phyloP scores from a whole-genome alignment of 352 stramenopile species.

The Phytophthora fragariae region DNA sequence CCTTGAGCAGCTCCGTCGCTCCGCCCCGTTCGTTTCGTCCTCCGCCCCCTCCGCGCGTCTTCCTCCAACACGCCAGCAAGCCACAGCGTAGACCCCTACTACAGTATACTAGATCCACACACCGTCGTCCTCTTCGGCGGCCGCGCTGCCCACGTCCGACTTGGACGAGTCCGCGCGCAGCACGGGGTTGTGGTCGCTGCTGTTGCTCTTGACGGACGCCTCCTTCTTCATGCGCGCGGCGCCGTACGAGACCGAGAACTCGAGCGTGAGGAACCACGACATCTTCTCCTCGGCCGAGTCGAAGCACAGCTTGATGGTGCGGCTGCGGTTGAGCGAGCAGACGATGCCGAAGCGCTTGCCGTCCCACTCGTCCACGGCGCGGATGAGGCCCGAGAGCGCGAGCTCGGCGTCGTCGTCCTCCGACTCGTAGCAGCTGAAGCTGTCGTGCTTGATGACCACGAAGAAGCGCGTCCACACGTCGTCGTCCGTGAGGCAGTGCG shows the following conservation, averaged over 20 bases:
- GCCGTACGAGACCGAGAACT: constrained; percentile 78
- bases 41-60: neutral
- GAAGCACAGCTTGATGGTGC: constrained; percentile 82
- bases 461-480: constrained; percentile 80
- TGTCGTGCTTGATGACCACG: constrained; percentile 80
- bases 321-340: constrained; percentile 69
- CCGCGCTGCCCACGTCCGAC: constrained; percentile 34
- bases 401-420: constrained; percentile 76
- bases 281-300: constrained; percentile 86
- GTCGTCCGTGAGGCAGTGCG: constrained; percentile 77
- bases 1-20: constrained; percentile 22
- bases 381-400: constrained; percentile 69
- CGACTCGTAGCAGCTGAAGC: constrained; percentile 81
- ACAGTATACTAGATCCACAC: constrained; percentile 63
- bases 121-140: constrained; percentile 57
- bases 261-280: constrained; percentile 83
- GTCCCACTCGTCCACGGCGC: constrained; percentile 76
- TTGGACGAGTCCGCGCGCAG: constrained; percentile 53
- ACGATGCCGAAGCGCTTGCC: constrained; percentile 79
- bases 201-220: constrained; percentile 53
- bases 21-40: neutral
- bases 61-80: neutral
- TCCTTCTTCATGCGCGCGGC: constrained; percentile 77
- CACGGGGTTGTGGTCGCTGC: constrained; percentile 46
- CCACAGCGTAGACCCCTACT: constrained; percentile 13